phyloP scores from a whole-genome alignment of 139 green algal genomes.

The Micromonas commoda region DNA sequence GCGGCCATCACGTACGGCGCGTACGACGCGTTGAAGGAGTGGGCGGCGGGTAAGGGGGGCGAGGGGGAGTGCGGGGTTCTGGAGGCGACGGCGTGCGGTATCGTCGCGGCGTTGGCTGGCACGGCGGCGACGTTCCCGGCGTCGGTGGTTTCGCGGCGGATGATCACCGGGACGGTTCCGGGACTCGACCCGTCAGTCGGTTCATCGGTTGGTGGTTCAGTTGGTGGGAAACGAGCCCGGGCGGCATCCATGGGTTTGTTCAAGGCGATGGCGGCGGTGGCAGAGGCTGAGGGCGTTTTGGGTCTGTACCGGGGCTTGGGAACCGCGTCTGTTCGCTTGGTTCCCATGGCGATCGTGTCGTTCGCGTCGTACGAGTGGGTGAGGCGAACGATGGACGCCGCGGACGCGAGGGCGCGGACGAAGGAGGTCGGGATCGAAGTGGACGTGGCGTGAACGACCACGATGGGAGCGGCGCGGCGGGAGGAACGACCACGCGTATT shows the following conservation, averaged over 20 bases:
- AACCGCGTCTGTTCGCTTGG: slow-evolving; percentile 48
- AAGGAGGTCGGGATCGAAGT: no score
- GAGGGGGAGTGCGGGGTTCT: slow-evolving; percentile 11
- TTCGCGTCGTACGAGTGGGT: slow-evolving; percentile 66
- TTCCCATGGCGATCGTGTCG: slow-evolving; percentile 60
- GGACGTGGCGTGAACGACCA: no score
- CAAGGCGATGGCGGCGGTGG: not conserved
- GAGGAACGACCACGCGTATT: no score
- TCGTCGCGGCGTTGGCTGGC: slow-evolving; percentile 51
- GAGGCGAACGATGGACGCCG: not conserved
- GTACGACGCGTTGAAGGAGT: slow-evolving; percentile 67
- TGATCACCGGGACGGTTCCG: slow-evolving; percentile 43
- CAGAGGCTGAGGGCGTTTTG: slow-evolving; percentile 30
- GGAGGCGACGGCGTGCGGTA: slow-evolving; percentile 22
- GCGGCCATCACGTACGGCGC: slow-evolving; percentile 74
- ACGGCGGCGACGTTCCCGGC: slow-evolving; percentile 70
- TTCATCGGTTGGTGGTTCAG: no score
- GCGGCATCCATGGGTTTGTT: not conserved
- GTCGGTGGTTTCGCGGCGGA: slow-evolving; percentile 58
- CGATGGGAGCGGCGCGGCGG: no score
- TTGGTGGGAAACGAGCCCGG: no score
- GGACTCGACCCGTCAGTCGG: no score
- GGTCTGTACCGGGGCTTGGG: slow-evolving; percentile 56
- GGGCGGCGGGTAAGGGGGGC: slow-evolving; percentile 9
- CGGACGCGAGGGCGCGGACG: no score